phyloP scores from a whole-genome alignment of 2,329 filamentous ascomycete genomes.

The Aspergillus carbonarius region DNA sequence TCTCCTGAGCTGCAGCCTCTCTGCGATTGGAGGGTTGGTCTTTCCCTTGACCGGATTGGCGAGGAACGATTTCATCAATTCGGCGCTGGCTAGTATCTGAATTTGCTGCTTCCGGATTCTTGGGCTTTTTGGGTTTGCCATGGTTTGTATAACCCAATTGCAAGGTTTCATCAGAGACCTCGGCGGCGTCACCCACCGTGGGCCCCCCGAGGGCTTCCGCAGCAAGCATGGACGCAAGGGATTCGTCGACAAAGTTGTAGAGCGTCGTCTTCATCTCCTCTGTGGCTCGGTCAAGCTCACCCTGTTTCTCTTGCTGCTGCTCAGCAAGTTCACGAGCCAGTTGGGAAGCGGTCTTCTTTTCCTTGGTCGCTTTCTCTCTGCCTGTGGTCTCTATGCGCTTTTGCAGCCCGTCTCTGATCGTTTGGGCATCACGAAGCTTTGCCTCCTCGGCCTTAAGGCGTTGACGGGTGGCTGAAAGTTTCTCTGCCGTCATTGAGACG shows the following conservation, averaged over 20 bases:
- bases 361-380: conserved; percentile 56
- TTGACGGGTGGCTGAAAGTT: conserved; percentile 39
- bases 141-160: conserved; percentile 55
- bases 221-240: conserved; percentile 72
- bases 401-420: conserved; percentile 50
- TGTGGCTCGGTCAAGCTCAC: conserved; percentile 61
- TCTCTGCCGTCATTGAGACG: conserved; percentile 47
- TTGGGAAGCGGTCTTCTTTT: conserved; percentile 60
- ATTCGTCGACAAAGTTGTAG: conserved; percentile 67
- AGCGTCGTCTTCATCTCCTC: conserved; percentile 62
- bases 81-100: conserved; percentile 44
- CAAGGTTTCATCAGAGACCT: conserved; percentile 58
- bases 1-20: conserved; percentile 49
- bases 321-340: conserved; percentile 62
- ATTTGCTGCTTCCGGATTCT: conserved; percentile 29
- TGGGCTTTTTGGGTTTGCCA: conserved; percentile 47
- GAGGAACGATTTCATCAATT: conserved; percentile 53
- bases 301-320: conserved; percentile 60
- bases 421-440: conserved; percentile 48
- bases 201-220: conserved; percentile 82
- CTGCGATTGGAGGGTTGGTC: conserved; percentile 41
- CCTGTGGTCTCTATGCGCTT: conserved; percentile 61
- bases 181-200: conserved; percentile 71
- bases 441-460: conserved; percentile 47
- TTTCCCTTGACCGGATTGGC: conserved; percentile 26